Evolutionary conservation across 345 rosid species (phyloP).

Genomic region (Brassica juncea): DNA sequence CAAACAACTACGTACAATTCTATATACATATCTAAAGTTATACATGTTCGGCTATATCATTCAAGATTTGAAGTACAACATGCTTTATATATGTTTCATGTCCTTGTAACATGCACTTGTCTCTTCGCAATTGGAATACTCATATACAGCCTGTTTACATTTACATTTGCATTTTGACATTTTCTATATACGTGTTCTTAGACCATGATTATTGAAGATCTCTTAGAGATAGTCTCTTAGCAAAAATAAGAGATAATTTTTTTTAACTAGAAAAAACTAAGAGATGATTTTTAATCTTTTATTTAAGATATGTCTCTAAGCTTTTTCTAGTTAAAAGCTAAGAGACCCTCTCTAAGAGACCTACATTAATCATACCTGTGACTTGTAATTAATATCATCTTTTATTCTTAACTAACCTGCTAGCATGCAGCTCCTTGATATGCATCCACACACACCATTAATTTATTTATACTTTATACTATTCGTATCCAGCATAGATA

Average conservation of each 20-base stretch:
- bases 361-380: too few species aligned
- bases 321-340: too few species aligned
- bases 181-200: not conserved
- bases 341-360: too few species aligned
- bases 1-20: not conserved
- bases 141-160: not conserved
- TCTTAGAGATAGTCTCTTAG: too few species aligned
- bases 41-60: not conserved
- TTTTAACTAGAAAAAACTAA: too few species aligned
- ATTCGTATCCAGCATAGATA: not conserved
- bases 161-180: not conserved
- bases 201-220: too few species aligned
- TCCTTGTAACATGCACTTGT: not conserved
- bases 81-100: not conserved
- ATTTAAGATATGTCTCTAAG: too few species aligned
- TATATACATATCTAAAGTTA: not conserved
- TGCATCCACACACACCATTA: not conserved
- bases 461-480: too few species aligned
- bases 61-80: not conserved
- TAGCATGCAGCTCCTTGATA: not conserved
- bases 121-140: conserved; percentile 7
- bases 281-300: too few species aligned
- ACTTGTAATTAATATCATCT: not conserved
- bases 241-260: too few species aligned
- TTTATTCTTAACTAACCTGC: not conserved